Percentiles rank a stretch among this genome's conserved stretches.
These are phyloP conservation scores for Coemansia sp. DNA, from an alignment of 192 early-diverging fungal genomes.

Conservation along the genomic window DNA sequence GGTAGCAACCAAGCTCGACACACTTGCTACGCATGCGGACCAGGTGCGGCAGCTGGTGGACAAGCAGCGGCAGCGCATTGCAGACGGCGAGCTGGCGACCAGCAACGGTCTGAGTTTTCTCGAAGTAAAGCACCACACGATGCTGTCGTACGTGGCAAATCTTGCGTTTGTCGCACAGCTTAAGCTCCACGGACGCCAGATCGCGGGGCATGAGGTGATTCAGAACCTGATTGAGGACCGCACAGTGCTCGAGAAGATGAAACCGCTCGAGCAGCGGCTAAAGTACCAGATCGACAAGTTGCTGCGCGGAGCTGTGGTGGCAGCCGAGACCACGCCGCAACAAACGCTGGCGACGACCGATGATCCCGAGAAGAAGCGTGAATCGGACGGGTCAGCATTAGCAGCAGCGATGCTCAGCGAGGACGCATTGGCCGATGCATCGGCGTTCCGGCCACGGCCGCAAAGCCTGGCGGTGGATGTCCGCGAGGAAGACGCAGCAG, in stretches of 20 bases:
- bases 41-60: conserved; percentile 49
- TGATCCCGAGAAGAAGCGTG: conserved; percentile 22
- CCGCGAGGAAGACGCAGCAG: conserved; percentile 40
- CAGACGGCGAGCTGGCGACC: conserved; percentile 62
- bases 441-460: conserved; percentile 91
- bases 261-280: conserved; percentile 89
- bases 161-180: conserved; percentile 72
- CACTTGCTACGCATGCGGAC: conserved; percentile 37
- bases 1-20: conserved; percentile 23
- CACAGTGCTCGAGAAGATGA: conserved; percentile 88
- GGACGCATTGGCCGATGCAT: conserved; percentile 65
- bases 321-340: neutral
- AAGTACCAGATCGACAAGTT: conserved; percentile 98
- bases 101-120: conserved; percentile 83
- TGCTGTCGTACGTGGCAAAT: conserved; percentile 83
- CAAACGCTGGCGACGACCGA: conserved; percentile 19
- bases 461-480: conserved; percentile 56
- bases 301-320: conserved; percentile 63
- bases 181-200: conserved; percentile 72
- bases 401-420: conserved; percentile 43
- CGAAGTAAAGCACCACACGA: conserved; percentile 83
- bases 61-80: conserved; percentile 49
- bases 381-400: conserved; percentile 40
- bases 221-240: conserved; percentile 73
- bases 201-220: conserved; percentile 64